Percentiles rank a stretch among this genome's conserved stretches.
These are phyloP conservation scores for Phyllostachys edulis DNA, from an alignment of 176 grass and related monocot genomes.

Conservation along the genomic window DNA sequence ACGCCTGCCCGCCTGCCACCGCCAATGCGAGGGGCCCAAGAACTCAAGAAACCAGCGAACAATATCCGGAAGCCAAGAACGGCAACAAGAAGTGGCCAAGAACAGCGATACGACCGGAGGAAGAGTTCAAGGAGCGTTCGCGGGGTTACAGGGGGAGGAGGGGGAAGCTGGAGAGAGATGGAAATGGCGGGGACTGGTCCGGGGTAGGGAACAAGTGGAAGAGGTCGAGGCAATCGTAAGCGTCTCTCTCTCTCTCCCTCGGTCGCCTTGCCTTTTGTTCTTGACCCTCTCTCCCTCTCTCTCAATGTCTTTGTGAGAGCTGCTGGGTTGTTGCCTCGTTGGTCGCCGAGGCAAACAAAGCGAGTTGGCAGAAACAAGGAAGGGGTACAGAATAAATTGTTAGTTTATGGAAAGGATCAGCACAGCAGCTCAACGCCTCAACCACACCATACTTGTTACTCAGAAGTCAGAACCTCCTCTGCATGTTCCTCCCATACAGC, in stretches of 20 bases:
- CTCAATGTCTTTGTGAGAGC: not conserved
- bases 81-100: not conserved
- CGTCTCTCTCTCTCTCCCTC: not conserved
- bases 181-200: slow-evolving; percentile 39
- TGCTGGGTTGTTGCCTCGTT: no score
- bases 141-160: not conserved
- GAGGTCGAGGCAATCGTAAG: slow-evolving; percentile 26
- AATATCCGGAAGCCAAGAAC: not conserved
- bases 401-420: not conserved
- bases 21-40: not conserved
- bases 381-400: not conserved
- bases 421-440: no score
- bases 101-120: not conserved
- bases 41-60: not conserved
- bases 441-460: not conserved
- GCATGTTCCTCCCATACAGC: not conserved
- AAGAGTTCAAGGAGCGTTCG: not conserved
- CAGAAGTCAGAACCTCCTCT: not conserved
- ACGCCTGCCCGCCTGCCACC: not conserved
- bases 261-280: not conserved
- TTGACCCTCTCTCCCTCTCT: not conserved
- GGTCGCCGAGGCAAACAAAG: no score
- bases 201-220: slow-evolving; percentile 11
- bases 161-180: not conserved
- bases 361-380: not conserved